Evolutionary conservation across 441 rosid genomes (phyloP).

Genomic region (Erodium moschatum): DNA sequence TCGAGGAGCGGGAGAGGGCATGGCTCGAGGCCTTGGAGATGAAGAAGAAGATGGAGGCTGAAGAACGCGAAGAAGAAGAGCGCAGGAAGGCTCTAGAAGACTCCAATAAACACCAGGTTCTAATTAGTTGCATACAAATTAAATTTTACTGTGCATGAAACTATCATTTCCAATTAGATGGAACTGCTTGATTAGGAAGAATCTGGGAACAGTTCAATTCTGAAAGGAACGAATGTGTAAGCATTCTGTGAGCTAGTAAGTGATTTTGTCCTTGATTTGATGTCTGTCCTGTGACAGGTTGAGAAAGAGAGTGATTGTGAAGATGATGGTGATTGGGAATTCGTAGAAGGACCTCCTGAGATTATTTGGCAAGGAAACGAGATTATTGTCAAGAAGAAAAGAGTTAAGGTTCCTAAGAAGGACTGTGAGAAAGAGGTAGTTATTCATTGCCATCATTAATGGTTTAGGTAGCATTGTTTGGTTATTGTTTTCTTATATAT

Average conservation of each 20-base stretch:
- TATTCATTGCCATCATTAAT: neutral
- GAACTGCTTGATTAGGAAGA: neutral
- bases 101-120: slow-evolving; percentile 34
- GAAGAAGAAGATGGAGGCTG: slow-evolving; percentile 41
- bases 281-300: slow-evolving; percentile 30
- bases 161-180: neutral
- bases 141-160: neutral
- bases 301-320: slow-evolving; percentile 31
- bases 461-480: slow-evolving; percentile 1
- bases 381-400: slow-evolving; percentile 68
- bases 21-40: slow-evolving; percentile 62
- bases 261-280: neutral
- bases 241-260: neutral
- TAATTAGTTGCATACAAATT: neutral
- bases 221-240: neutral
- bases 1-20: slow-evolving; percentile 66
- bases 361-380: slow-evolving; percentile 88
- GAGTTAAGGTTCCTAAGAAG: slow-evolving; percentile 63
- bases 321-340: slow-evolving; percentile 62
- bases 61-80: slow-evolving; percentile 38
- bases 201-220: neutral
- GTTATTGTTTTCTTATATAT: neutral
- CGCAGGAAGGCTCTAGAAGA: slow-evolving; percentile 36
- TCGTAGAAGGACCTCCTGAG: slow-evolving; percentile 79
- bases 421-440: slow-evolving; percentile 41